Evolutionary conservation across 2,329 filamentous ascomycete genomes (phyloP), one percentile per base, ranked within the genome.

Genomic region (Lomentospora prolificans): DNA sequence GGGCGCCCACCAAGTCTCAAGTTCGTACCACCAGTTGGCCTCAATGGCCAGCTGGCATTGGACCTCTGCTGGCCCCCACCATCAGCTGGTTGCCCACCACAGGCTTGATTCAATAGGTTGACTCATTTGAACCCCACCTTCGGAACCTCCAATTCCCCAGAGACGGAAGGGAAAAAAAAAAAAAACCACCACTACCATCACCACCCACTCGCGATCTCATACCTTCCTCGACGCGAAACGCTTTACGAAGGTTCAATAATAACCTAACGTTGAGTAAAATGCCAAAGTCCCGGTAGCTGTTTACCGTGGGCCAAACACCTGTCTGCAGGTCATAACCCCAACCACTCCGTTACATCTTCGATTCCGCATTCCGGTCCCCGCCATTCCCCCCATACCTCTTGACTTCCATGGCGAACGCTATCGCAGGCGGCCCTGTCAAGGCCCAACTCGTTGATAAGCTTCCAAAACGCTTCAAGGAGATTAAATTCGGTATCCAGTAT

Each of bases 401-500:
- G 22, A 22, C 44, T 6, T 22, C 19, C 24, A 55, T 55, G 53
- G 53, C 39, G 27, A 31, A 39, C 27, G 17, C 53, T 12, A 55
- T 55, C 5, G 60, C 66, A 14, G 64, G 68, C 33, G 66, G 65
- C 55, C 70, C 73, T 28, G 69, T 84, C 64, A 96, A 96, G 78
- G 84, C 90, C 75, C 90, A 96, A 80, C 86, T 96, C 68, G 81
- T 90, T 55, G 90, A 96, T 72, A 85, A 85, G 67, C 79, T 89
- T 57, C 92, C 92, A 31, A 95, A 95, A 76, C 87, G 89, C 65
- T 95, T 96, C 75, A 90, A 87, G 69, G 87, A 90, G 67, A 81
- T 97, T 69, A 91, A 95, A 67, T 97, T 97, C 71, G 92, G 92
- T 66, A 89, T 97, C 60, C 83, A 95, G 85, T 91, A 75, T 63